phyloP scores from a whole-genome alignment of 1,139 yeast species.

The Nakaseomyces delphensis region DNA sequence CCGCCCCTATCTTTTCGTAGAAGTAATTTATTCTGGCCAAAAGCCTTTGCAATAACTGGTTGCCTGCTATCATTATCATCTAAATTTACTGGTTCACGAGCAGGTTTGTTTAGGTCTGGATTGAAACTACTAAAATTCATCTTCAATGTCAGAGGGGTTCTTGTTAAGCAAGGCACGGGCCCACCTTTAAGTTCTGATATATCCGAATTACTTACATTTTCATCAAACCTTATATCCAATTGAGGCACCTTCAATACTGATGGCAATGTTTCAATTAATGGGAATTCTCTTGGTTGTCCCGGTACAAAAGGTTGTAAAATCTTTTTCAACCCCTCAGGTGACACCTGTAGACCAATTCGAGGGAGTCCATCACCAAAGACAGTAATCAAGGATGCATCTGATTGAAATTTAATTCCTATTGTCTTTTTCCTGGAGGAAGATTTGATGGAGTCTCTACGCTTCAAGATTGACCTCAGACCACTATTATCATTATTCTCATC shows the following conservation, averaged over 20 bases:
- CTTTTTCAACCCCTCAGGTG: constrained; percentile 27
- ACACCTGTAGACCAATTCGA: constrained; percentile 22
- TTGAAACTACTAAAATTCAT: constrained; percentile 23
- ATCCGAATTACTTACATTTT: constrained; percentile 20
- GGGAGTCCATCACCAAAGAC: constrained; percentile 32
- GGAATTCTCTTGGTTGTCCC: constrained; percentile 30
- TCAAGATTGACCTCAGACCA: constrained; percentile 19
- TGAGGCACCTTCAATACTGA: constrained; percentile 5
- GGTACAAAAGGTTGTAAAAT: constrained; percentile 29
- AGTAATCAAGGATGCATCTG: constrained; percentile 23
- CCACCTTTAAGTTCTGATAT: constrained; percentile 27
- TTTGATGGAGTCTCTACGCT: constrained; percentile 11
- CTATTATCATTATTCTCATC: constrained; percentile 7
- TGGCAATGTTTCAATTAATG: constrained; percentile 14
- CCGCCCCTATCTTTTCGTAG: constrained; percentile 32
- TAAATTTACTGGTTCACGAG: constrained; percentile 25
- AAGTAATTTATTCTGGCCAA: constrained; percentile 28
- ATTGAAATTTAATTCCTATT: constrained; percentile 20
- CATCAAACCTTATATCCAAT: constrained; percentile 5
- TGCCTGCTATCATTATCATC: constrained; percentile 17
- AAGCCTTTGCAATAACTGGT: constrained; percentile 30
- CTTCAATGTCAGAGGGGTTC: constrained; percentile 19
- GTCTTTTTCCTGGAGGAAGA: constrained; percentile 7
- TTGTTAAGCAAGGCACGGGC: constrained; percentile 22
- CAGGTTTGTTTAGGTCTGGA: constrained; percentile 21